Evolutionary conservation across 495 filamentous ascomycete species (phyloP).

Genomic region (Trichoderma asperelloides): DNA sequence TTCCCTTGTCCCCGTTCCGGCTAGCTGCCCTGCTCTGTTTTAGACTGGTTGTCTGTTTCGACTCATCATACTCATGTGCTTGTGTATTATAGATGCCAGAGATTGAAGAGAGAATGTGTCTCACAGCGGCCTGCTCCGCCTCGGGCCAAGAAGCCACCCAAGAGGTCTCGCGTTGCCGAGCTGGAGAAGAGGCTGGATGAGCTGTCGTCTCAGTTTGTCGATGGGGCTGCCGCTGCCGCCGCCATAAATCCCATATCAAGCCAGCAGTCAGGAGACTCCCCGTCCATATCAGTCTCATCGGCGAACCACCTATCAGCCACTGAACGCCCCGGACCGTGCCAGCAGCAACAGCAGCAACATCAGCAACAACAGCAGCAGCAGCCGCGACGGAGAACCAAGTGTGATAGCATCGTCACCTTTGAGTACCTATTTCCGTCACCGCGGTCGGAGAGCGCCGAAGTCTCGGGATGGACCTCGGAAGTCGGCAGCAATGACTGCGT

Average conservation of each 20-base stretch:
- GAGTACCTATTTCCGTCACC: conserved; percentile 6
- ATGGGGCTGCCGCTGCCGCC: neutral
- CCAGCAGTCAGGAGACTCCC: neutral
- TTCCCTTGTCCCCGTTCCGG: neutral
- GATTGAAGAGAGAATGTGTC: conserved; percentile 22
- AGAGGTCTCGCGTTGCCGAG: conserved; percentile 23
- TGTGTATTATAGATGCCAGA: conserved; percentile 18
- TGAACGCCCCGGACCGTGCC: neutral
- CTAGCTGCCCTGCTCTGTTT: neutral
- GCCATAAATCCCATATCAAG: neutral
- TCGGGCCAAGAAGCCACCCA: conserved; percentile 23
- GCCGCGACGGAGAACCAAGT: neutral
- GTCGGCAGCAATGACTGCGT: neutral
- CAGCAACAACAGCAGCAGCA: neutral
- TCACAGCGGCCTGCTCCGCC: conserved; percentile 23
- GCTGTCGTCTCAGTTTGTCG: conserved; percentile 18
- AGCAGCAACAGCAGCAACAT: neutral
- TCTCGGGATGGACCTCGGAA: conserved; percentile 3
- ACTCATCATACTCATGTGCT: neutral
- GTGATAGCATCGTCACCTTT: neutral
- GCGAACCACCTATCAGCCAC: neutral
- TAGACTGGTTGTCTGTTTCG: neutral
- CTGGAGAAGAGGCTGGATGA: conserved; percentile 24
- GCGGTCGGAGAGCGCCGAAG: neutral
- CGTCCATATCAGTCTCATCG: neutral